These are phyloP conservation scores for Tuber borchii DNA, from an alignment of 495 filamentous ascomycete species.

Conservation along the genomic window DNA sequence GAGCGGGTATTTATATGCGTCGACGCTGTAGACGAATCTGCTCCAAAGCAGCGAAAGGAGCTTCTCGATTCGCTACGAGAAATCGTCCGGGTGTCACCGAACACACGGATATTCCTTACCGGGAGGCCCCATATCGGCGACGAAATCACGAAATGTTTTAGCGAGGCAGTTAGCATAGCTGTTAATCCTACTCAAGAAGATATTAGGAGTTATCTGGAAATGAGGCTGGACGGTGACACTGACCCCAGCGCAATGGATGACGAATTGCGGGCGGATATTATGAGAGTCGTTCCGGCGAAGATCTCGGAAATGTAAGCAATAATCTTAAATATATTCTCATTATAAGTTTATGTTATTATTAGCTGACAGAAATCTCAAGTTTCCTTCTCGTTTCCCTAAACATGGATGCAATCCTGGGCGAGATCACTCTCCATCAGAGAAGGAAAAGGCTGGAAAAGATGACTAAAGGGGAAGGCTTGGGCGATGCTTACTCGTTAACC, in stretches of 20 bases:
- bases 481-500: background rate
- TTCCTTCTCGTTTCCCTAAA: background rate
- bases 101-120: background rate
- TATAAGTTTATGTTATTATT: background rate
- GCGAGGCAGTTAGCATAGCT: background rate
- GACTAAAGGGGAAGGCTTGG: background rate
- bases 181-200: background rate
- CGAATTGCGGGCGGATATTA: background rate
- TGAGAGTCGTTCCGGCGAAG: background rate
- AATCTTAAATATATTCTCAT: background rate
- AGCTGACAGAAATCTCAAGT: background rate
- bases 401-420: background rate
- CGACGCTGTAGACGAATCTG: background rate
- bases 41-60: background rate
- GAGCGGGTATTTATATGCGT: background rate
- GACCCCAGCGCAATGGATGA: background rate
- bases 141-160: background rate
- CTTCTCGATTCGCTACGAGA: background rate
- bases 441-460: background rate
- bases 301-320: background rate
- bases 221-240: background rate
- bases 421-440: background rate
- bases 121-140: background rate
- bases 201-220: background rate
- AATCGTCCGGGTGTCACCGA: background rate